Base-by-base conservation (phyloP, 1,284 basidiomycete genomes). In the Tylopilus sp. region DNA sequence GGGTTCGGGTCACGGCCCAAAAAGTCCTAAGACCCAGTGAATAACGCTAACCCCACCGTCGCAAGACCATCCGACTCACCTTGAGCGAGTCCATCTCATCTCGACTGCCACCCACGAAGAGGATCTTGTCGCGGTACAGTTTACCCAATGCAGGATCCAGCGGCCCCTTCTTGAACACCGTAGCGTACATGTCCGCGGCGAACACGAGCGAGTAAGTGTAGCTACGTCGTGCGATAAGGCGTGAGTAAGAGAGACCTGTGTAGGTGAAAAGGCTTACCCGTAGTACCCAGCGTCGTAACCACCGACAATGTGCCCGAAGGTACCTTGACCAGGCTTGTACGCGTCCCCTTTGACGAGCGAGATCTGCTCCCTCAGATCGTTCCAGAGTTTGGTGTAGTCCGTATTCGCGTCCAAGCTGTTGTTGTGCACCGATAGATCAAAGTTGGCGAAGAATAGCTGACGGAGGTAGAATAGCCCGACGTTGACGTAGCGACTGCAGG, bases 401-500 rank as follows among this genome's bases (percentile, higher is more conserved):
- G 84, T 39, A 19, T 52, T 53, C 10, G 39, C 59, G 41, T 68
- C 61, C 80, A 59, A 52, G 87, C 90, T 86, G 80, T 90, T 83
- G 71, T 89, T 90, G 76, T 94, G 93, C 6, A 94, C 89, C 70
- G 89, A 88, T 72, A 93, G 61, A 56, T 94, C 92, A 70, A 89
- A 94, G 68, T 88, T 90, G 66, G 91, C 92, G 70, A 92, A 93
- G 84, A 92, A 93, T 10, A 94, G 81, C 74, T 95, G 70, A 32
- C 92, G 88, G 24, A 95, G 84, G 78, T 92, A 92, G 80, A 89
- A 92, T 32, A 94, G 79, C 3, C 93, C 93, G 54, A 93, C 86
- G 67, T 94, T 92, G 68, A 93, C 87, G 69, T 92, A 92, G 64
- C 92, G 92, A 72, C 91, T 92, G 60, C 16, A 60, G 15, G 44